These are phyloP conservation scores for Phytopythium cucurbitacearum DNA, from an alignment of 352 stramenopile species.

Conservation along the genomic window DNA sequence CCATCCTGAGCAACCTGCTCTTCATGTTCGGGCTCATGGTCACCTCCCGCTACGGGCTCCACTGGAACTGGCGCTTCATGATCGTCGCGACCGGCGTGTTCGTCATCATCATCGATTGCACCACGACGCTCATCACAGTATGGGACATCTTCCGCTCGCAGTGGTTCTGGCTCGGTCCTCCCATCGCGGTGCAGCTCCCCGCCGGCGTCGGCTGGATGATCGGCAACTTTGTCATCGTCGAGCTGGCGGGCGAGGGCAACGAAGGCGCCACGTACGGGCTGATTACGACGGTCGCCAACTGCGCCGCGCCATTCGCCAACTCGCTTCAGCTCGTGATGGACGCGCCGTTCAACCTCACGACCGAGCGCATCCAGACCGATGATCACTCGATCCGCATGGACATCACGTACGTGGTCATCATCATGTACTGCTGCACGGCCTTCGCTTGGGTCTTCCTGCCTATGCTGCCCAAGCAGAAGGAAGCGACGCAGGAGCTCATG, in stretches of 20 bases:
- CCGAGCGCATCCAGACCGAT: slow-evolving; percentile 23
- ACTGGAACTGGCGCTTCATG: slow-evolving; percentile 32
- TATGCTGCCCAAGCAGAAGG: slow-evolving; percentile 29
- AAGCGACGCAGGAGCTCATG: slow-evolving; percentile 22
- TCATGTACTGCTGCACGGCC: slow-evolving; percentile 18
- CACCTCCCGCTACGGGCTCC: slow-evolving; percentile 17
- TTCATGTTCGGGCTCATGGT: slow-evolving; percentile 23
- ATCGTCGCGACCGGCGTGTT: slow-evolving; percentile 21
- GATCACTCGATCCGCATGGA: slow-evolving; percentile 25
- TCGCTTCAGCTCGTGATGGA: slow-evolving; percentile 30
- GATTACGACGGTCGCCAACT: slow-evolving; percentile 30
- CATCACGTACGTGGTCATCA: slow-evolving; percentile 33
- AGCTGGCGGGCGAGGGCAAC: slow-evolving; percentile 32
- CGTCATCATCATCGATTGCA: slow-evolving; percentile 19
- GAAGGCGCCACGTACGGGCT: slow-evolving; percentile 38
- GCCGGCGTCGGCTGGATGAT: slow-evolving; percentile 32
- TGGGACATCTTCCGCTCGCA: slow-evolving; percentile 31
- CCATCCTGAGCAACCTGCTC: slow-evolving; percentile 27
- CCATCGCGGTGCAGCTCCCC: slow-evolving; percentile 26
- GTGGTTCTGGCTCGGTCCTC: slow-evolving; percentile 35
- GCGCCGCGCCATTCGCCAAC: slow-evolving; percentile 22
- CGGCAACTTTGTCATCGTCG: slow-evolving; percentile 32
- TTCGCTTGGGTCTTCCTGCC: slow-evolving; percentile 24
- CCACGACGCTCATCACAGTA: slow-evolving; percentile 21
- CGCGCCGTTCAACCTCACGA: slow-evolving; percentile 23